Evolutionary conservation across 805 yeast genomes (phyloP).

Genomic region (Kodamaea fukazawae): DNA sequence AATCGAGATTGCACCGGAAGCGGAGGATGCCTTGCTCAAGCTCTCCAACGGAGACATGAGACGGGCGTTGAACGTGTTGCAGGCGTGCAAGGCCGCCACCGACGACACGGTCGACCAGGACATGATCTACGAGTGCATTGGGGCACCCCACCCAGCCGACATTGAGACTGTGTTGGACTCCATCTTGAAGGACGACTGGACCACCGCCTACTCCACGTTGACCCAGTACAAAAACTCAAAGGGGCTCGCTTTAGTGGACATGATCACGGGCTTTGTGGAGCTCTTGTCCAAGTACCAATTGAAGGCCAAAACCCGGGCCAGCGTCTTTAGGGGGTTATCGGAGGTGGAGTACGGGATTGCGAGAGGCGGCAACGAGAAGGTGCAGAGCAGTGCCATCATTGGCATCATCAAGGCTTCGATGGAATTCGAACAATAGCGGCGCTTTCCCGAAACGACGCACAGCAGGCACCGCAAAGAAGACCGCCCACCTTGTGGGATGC

Average conservation of each 20-base stretch:
- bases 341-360: constrained; percentile 91
- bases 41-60: constrained; percentile 97
- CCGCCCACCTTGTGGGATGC: too few relatives aligned
- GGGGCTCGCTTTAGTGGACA: constrained; percentile 88
- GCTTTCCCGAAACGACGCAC: too few relatives aligned
- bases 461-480: too few relatives aligned
- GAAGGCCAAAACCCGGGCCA: constrained; percentile 57
- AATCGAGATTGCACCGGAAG: constrained; percentile 55
- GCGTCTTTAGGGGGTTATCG: constrained; percentile 66
- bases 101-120: constrained; percentile 58
- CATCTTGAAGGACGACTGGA: constrained; percentile 85
- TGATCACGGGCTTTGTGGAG: constrained; percentile 72
- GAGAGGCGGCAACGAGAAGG: constrained; percentile 87
- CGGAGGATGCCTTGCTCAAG: constrained; percentile 60
- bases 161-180: constrained; percentile 72
- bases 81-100: constrained; percentile 83
- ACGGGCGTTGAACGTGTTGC: constrained; percentile 86
- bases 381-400: constrained; percentile 86
- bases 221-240: constrained; percentile 61
- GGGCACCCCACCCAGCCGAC: constrained; percentile 90
- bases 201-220: constrained; percentile 66
- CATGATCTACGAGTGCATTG: constrained; percentile 90
- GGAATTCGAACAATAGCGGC: constrained; percentile 30
- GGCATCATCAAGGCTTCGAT: constrained; percentile 76
- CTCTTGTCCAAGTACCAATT: constrained; percentile 69